Conservation (phyloP, 805 yeast species). For the Yarrowia divulgata region DNA sequence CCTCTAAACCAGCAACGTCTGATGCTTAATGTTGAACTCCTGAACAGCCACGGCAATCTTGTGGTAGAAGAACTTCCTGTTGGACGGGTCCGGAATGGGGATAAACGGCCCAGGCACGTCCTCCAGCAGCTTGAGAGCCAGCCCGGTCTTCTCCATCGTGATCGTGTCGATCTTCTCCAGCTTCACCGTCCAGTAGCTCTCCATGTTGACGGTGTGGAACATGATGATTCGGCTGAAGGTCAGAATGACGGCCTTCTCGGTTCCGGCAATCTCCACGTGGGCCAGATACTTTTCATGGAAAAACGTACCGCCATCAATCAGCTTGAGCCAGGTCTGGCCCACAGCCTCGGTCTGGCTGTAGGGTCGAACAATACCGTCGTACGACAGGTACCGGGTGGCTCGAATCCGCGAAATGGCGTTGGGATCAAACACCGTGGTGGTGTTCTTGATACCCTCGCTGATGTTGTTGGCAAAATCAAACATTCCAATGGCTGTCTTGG, state of each 20-base stretch:
- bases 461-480: slow-evolving; percentile 92
- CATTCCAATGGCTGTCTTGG: slow-evolving; percentile 94
- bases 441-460: slow-evolving; percentile 90
- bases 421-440: slow-evolving; percentile 87
- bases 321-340: slow-evolving; percentile 92
- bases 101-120: slow-evolving; percentile 73
- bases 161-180: slow-evolving; percentile 74
- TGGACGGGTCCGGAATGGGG: slow-evolving; percentile 73
- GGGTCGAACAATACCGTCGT: slow-evolving; percentile 75
- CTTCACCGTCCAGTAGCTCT: slow-evolving; percentile 72
- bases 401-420: slow-evolving; percentile 80
- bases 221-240: slow-evolving; percentile 74
- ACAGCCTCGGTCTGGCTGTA: slow-evolving; percentile 84
- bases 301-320: slow-evolving; percentile 79
- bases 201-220: slow-evolving; percentile 66
- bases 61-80: slow-evolving; percentile 70
- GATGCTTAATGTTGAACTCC: slow-evolving; percentile 62
- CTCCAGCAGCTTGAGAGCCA: slow-evolving; percentile 66
- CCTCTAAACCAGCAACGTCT: slow-evolving; percentile 43
- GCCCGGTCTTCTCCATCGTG: slow-evolving; percentile 79
- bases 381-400: slow-evolving; percentile 76
- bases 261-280: slow-evolving; percentile 82
- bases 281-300: slow-evolving; percentile 80
- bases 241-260: slow-evolving; percentile 76
- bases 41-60: slow-evolving; percentile 81